These are phyloP conservation scores for Microcera coccophila DNA, from an alignment of 2,329 filamentous ascomycete species.

Conservation along the genomic window DNA sequence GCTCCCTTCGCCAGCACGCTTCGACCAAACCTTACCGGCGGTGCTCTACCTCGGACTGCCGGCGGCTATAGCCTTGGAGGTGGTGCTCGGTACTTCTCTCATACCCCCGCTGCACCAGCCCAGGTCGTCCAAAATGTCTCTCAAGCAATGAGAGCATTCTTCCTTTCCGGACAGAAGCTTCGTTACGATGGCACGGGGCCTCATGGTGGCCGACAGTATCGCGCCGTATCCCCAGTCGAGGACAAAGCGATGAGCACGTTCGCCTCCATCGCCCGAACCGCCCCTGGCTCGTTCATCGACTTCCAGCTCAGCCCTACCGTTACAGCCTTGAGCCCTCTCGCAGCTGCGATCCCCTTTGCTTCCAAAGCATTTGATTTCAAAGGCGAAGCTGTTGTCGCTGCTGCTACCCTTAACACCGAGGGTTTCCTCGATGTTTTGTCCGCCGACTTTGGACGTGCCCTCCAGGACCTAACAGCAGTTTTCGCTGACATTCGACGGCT, in stretches of 20 bases:
- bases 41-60: constrained; percentile 75
- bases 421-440: constrained; percentile 82
- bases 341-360: constrained; percentile 48
- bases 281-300: constrained; percentile 78
- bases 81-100: constrained; percentile 83
- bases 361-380: constrained; percentile 43
- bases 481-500: constrained; percentile 79
- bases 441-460: constrained; percentile 78
- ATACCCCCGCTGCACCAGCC: constrained; percentile 76
- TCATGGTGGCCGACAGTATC: constrained; percentile 74
- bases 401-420: constrained; percentile 70
- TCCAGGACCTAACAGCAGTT: constrained; percentile 77
- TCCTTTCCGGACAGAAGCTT: constrained; percentile 83
- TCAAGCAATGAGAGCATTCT: constrained; percentile 85
- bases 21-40: constrained; percentile 87
- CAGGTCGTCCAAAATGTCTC: constrained; percentile 96
- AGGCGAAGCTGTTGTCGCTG: constrained; percentile 37
- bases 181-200: constrained; percentile 76
- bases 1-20: constrained; percentile 86
- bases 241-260: constrained; percentile 69
- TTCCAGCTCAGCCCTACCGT: constrained; percentile 86
- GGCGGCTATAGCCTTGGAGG: constrained; percentile 80
- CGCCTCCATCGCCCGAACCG: constrained; percentile 50
- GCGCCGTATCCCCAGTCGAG: constrained; percentile 69
- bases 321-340: constrained; percentile 76